These are phyloP conservation scores for Fomitopsis serialis DNA, from an alignment of 768 basidiomycete genomes.

Conservation along the genomic window DNA sequence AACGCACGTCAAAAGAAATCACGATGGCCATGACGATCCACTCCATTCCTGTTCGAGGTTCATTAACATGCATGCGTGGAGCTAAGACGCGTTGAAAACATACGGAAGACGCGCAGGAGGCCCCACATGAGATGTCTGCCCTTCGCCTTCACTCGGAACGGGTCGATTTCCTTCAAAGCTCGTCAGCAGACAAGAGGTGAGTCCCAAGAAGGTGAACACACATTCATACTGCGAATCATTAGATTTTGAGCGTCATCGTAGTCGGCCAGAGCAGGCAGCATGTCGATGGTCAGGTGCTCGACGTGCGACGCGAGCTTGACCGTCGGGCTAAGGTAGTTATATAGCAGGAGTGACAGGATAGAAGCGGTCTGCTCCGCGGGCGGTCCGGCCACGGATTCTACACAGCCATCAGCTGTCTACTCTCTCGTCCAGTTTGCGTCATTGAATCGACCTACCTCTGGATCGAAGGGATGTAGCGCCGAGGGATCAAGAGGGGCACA, in stretches of 20 bases:
- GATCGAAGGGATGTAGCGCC: conserved; percentile 37
- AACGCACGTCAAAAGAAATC: not conserved
- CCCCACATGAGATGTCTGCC: conserved; percentile 29
- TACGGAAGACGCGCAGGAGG: conserved; percentile 23
- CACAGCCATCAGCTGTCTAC: too few species aligned
- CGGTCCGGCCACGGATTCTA: conserved; percentile 16
- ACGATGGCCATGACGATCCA: not conserved
- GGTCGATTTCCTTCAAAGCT: conserved; percentile 27
- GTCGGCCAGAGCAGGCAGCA: conserved; percentile 31
- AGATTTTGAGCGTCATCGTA: conserved; percentile 24
- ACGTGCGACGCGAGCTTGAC: conserved; percentile 25
- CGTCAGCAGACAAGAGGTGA: not conserved
- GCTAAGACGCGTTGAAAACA: too few species aligned
- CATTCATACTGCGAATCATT: conserved; percentile 19
- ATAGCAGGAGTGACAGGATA: conserved; percentile 33
- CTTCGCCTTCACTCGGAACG: conserved; percentile 24
- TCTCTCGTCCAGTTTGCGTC: too few species aligned
- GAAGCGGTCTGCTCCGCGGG: conserved; percentile 44
- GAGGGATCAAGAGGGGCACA: conserved; percentile 34
- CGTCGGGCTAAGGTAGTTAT: conserved; percentile 34
- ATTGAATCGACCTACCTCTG: conserved; percentile 17
- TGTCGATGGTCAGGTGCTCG: conserved; percentile 26
- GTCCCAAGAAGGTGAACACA: conserved; percentile 12
- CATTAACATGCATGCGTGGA: too few species aligned
- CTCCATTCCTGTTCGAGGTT: not conserved